phyloP scores from a whole-genome alignment of 1,284 basidiomycete species.

The Gastroboletus turbinatus region DNA sequence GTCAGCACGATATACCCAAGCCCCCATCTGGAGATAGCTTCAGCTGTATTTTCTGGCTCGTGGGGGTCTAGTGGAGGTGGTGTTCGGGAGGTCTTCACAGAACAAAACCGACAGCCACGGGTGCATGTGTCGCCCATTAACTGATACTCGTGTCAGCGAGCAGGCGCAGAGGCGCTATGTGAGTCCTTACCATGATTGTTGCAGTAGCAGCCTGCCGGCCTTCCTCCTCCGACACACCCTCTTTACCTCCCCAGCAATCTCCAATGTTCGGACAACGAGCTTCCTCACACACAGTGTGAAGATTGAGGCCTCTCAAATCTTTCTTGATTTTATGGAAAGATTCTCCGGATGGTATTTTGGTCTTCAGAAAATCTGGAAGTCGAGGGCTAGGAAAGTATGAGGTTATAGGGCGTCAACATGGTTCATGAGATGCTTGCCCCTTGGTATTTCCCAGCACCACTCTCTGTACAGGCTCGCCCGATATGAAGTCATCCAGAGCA shows the following conservation, averaged over 20 bases:
- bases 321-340: conserved; percentile 94
- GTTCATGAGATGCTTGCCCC: conserved; percentile 45
- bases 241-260: conserved; percentile 96
- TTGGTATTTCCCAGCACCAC: conserved; percentile 79
- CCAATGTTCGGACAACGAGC: conserved; percentile 99
- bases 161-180: background rate
- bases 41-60: conserved; percentile 97
- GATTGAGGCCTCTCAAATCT: conserved; percentile 86
- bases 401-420: background rate
- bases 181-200: conserved; percentile 89
- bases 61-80: conserved; percentile 94
- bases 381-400: conserved; percentile 60
- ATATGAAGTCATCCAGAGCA: conserved; percentile 84
- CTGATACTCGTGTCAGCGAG: conserved; percentile 33
- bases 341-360: conserved; percentile 85
- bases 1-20: conserved; percentile 98
- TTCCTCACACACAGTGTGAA: conserved; percentile 99
- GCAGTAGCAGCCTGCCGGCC: conserved; percentile 88
- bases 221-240: conserved; percentile 68
- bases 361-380: conserved; percentile 91
- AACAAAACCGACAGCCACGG: conserved; percentile 96
- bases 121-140: conserved; percentile 99
- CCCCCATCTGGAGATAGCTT: conserved; percentile 98
- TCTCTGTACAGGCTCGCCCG: conserved; percentile 58
- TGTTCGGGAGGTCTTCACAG: conserved; percentile 89